phyloP scores from a whole-genome alignment of 257 asterid species.

The Sherardia arvensis region DNA sequence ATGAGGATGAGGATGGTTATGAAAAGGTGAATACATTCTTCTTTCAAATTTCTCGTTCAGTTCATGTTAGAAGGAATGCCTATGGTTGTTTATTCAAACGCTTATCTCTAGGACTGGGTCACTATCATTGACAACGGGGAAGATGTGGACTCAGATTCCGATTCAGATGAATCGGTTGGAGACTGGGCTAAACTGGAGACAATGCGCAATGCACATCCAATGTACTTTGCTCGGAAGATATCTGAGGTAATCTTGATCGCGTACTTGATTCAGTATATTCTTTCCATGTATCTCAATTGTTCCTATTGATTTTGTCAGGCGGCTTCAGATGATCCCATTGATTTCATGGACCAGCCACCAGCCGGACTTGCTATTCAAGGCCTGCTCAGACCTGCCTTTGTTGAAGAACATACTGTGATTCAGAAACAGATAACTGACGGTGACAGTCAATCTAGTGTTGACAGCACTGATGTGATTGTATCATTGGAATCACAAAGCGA shows the following conservation, averaged over 20 bases:
- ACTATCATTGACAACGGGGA: conserved; percentile 65
- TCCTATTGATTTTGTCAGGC: conserved; percentile 35
- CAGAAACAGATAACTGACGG: conserved; percentile 58
- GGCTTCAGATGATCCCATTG: conserved; percentile 73
- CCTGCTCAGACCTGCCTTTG: conserved; percentile 78
- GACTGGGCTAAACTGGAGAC: conserved; percentile 98
- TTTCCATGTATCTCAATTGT: not conserved
- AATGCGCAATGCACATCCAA: conserved; percentile 93
- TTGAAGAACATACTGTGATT: conserved; percentile 75
- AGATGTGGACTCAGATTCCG: conserved; percentile 62
- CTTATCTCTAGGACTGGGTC: conserved; percentile 77
- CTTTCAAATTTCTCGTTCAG: conserved; percentile 9
- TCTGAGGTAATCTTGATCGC: conserved; percentile 47
- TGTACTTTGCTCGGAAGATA: conserved; percentile 78
- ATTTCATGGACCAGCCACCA: conserved; percentile 90
- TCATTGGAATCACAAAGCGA: conserved; percentile 31
- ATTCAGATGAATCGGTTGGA: conserved; percentile 73
- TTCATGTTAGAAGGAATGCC: conserved; percentile 7
- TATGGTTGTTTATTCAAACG: conserved; percentile 19
- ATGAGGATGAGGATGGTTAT: conserved; percentile 26
- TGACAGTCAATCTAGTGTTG: conserved; percentile 31
- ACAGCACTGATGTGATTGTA: conserved; percentile 21
- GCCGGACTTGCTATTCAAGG: conserved; percentile 92
- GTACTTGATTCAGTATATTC: not conserved
- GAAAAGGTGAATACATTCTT: conserved; percentile 38